Evolutionary conservation across 495 filamentous ascomycete genomes (phyloP), one percentile per base, ranked within the genome.

Genomic region (Monascus purpureus): DNA sequence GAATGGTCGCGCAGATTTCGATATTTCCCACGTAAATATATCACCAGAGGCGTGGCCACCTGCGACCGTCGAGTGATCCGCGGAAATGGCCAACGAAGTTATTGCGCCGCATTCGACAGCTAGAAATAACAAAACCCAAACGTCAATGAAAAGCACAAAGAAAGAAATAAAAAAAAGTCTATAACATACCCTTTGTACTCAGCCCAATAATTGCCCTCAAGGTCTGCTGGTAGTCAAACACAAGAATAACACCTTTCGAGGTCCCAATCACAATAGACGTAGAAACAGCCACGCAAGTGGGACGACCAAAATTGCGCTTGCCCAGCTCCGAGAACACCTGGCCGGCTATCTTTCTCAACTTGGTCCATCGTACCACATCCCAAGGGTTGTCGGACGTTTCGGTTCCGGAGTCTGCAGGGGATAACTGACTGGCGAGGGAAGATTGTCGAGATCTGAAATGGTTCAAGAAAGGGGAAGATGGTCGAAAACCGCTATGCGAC

Each of bases 361-460:
- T 94, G 0, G 86, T 95, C 90, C 90, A 99, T 52, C 84, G 65
- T 31, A 99, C 77, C 35, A 95, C 84, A 50, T 96, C 90, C 90
- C 90, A 99, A 13, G 88, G 90, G 6, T 80, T 72, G 43, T 54
- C 64, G 0, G 69, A 65, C 3, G 69, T 71, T 25, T 85, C 82
- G 12, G 61, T 55, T 32, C 79, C 81, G 12, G 55, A 49, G 28
- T 50, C 69, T 49, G 40, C 61, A 25, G 35, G 74, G 5, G 37
- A 72, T 6, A 60, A 34, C 24, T 75, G 64, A 47, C 76, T 75
- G 37, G 57, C 56, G 33, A 75, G 40, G 16, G 82, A 97, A 6
- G 77, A 73, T 32, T 81, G 76, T 28, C 90, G 76, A 14, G 83
- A 88, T 41, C 88, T 78, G 16, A 71, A 47, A 26, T 68, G 64